Percentiles rank a stretch among this genome's conserved stretches.
These are phyloP conservation scores for Biscogniauxia marginata DNA, from an alignment of 2,329 filamentous ascomycete genomes.

Conservation along the genomic window DNA sequence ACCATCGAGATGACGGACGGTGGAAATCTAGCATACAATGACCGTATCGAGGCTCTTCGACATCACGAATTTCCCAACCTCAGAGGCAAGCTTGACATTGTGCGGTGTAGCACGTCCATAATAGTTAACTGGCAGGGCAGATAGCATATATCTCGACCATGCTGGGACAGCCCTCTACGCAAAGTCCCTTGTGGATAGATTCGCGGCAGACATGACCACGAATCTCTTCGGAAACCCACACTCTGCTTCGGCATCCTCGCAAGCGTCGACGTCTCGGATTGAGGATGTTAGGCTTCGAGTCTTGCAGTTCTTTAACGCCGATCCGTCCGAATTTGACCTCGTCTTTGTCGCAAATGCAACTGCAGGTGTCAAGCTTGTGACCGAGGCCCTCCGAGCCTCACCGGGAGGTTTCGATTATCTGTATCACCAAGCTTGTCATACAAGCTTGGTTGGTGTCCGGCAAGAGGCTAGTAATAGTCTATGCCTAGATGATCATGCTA, in stretches of 20 bases:
- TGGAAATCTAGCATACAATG: slow-evolving; percentile 49
- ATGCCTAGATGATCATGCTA: slow-evolving; percentile 66
- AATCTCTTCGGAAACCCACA: slow-evolving; percentile 90
- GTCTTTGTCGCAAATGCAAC: slow-evolving; percentile 64
- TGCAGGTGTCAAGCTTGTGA: slow-evolving; percentile 61
- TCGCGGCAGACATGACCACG: slow-evolving; percentile 73
- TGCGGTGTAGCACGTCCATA: background rate
- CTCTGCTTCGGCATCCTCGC: slow-evolving; percentile 79
- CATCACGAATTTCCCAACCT: slow-evolving; percentile 68
- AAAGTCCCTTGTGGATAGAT: slow-evolving; percentile 76
- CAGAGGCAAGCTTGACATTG: slow-evolving; percentile 40
- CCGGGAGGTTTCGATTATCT: slow-evolving; percentile 75
- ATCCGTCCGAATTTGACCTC: slow-evolving; percentile 78
- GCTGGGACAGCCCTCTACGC: slow-evolving; percentile 85
- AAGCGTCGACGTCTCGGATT: slow-evolving; percentile 69
- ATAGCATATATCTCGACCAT: slow-evolving; percentile 84
- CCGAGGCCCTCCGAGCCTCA: slow-evolving; percentile 70
- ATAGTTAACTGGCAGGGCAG: slow-evolving; percentile 41
- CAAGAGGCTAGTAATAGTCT: slow-evolving; percentile 64
- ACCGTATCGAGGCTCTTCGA: slow-evolving; percentile 57
- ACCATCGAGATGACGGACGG: slow-evolving; percentile 30
- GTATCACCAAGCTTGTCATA: slow-evolving; percentile 84
- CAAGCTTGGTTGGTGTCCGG: slow-evolving; percentile 78
- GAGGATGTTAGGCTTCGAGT: slow-evolving; percentile 72
- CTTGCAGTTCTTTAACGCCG: slow-evolving; percentile 76